phyloP scores from a whole-genome alignment of 805 yeast genomes.

The Priceomyces medius region DNA sequence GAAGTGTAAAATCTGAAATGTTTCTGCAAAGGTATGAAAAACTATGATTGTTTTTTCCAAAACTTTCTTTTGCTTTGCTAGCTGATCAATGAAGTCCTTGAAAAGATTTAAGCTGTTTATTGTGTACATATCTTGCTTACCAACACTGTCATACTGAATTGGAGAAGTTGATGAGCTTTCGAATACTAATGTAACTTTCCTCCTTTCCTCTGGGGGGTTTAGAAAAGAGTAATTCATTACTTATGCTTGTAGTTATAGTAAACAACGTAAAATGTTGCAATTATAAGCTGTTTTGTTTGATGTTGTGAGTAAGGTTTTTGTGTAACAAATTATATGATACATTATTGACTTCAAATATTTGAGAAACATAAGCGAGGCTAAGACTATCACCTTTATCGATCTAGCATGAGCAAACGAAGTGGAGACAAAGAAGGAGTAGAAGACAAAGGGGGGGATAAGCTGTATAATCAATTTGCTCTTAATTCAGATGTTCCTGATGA shows the following conservation, averaged over 20 bases:
- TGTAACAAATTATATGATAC: too few species aligned
- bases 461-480: constrained; percentile 17
- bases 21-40: constrained; percentile 10
- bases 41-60: constrained; percentile 9
- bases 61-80: constrained; percentile 4
- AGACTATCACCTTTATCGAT: neutral
- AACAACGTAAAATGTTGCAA: too few species aligned
- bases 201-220: neutral
- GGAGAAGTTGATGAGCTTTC: constrained; percentile 8
- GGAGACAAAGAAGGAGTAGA: neutral
- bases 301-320: too few species aligned
- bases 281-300: too few species aligned
- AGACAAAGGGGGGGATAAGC: constrained; percentile 9
- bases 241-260: too few species aligned
- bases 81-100: constrained; percentile 8
- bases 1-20: constrained; percentile 11
- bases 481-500: constrained; percentile 34
- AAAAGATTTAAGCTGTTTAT: constrained; percentile 14
- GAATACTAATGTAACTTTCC: constrained; percentile 3
- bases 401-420: neutral
- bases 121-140: constrained; percentile 14
- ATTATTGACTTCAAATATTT: too few species aligned
- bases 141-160: constrained; percentile 11
- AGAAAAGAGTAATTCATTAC: neutral
- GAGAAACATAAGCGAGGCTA: too few species aligned